A percentile compares a stretch with the other conserved stretches of the same genome.
phyloP scores from a whole-genome alignment of 73 alveolate species.

The Diophrys sp. region DNA sequence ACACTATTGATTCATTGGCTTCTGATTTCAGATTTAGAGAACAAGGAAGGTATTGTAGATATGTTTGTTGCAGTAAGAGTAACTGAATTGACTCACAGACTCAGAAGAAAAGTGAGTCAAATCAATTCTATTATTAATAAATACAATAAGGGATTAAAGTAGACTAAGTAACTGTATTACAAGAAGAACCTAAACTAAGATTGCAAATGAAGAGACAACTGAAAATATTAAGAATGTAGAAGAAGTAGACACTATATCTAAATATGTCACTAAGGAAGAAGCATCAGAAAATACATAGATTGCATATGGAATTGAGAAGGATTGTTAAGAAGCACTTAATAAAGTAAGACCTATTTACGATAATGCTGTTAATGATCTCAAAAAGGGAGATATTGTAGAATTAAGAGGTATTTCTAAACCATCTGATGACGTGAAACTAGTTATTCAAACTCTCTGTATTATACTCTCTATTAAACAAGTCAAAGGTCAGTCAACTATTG shows the following conservation, averaged over 20 bases:
- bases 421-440: conserved; percentile 72
- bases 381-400: conserved; percentile 77
- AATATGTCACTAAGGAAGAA: conserved; percentile 76
- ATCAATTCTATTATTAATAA: conserved; percentile 62
- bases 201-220: conserved; percentile 59
- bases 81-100: conserved; percentile 71
- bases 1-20: conserved; percentile 96
- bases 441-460: conserved; percentile 61
- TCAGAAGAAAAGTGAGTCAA: conserved; percentile 78
- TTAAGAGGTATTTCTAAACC: conserved; percentile 82
- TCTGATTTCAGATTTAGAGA: conserved; percentile 65
- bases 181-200: conserved; percentile 73
- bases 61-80: conserved; percentile 99
- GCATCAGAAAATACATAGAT: conserved; percentile 59
- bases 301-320: conserved; percentile 72
- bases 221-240: conserved; percentile 67
- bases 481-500: conserved; percentile 73
- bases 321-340: conserved; percentile 72
- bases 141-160: conserved; percentile 86
- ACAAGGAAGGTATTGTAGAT: conserved; percentile 66
- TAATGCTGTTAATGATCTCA: conserved; percentile 72
- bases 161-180: conserved; percentile 80
- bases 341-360: conserved; percentile 73
- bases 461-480: conserved; percentile 54
- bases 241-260: conserved; percentile 63